Conservation (phyloP, 352 stramenopile species). For the Globisporangium mamillatum region DNA sequence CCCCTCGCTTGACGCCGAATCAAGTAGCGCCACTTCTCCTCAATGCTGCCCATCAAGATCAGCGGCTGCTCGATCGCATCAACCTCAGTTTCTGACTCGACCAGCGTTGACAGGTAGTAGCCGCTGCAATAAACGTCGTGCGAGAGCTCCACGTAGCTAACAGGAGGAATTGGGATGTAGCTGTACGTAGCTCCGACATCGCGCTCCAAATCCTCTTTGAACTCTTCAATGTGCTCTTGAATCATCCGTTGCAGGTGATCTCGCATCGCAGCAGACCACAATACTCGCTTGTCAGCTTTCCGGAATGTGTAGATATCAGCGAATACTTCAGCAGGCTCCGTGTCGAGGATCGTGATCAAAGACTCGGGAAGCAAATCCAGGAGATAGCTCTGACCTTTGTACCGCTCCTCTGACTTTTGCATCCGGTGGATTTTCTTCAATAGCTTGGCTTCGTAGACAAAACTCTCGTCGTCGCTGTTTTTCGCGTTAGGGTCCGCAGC, state of each 20-base stretch:
- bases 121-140: slow-evolving; percentile 74
- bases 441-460: slow-evolving; percentile 59
- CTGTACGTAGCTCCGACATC: slow-evolving; percentile 54
- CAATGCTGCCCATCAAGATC: slow-evolving; percentile 71
- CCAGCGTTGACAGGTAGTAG: slow-evolving; percentile 70
- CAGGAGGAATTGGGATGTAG: slow-evolving; percentile 64
- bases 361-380: slow-evolving; percentile 70
- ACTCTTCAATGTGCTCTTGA: slow-evolving; percentile 67
- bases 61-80: slow-evolving; percentile 75
- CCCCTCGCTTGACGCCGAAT: slow-evolving; percentile 42
- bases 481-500: slow-evolving; percentile 27
- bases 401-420: slow-evolving; percentile 46
- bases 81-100: slow-evolving; percentile 44
- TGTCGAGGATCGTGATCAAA: slow-evolving; percentile 66
- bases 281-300: slow-evolving; percentile 55
- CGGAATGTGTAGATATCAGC: slow-evolving; percentile 59
- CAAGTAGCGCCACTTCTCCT: slow-evolving; percentile 73
- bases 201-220: slow-evolving; percentile 51
- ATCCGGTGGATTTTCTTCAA: slow-evolving; percentile 63
- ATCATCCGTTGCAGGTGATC: slow-evolving; percentile 72
- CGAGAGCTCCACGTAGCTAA: slow-evolving; percentile 70
- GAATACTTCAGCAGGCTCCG: slow-evolving; percentile 58
- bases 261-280: slow-evolving; percentile 73
- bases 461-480: slow-evolving; percentile 27
- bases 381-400: slow-evolving; percentile 58